Evolutionary conservation across 352 stramenopile species (phyloP), one percentile per base, ranked within the genome.

Genomic region (Globisporangium iwayamae): DNA sequence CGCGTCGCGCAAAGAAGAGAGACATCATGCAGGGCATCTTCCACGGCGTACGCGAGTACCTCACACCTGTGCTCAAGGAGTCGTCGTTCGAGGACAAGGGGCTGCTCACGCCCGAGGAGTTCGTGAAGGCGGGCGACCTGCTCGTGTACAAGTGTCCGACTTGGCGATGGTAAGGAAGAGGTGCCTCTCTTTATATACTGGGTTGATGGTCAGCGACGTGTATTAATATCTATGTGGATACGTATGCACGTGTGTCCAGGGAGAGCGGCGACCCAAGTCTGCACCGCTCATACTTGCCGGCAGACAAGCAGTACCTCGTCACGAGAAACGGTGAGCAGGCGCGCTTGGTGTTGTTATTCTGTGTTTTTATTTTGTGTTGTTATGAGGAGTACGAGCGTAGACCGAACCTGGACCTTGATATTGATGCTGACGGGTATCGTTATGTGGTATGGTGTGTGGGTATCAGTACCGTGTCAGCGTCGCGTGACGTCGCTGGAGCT

Each of bases 121-220:
- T 98, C 75, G 91, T 99, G 25, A 75, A 76, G 39, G 96, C 94
- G 6, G 94, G 97, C 6, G 96, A 99, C 67, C 80, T 98, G 79
- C 79, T 99, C 0, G 94, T 98, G 46, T 98, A 96, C 82, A 97
- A 96, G 67, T 99, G 95, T 67, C 97, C 97, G 10, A 98, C 96
- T 46, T 99, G 97, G 97, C 78, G 79, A 51, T 99, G 96, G 92
- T 79, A 39, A 1, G 32, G 25, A 51, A 47, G 51, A 18, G 25
- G 59, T 76, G 58, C 9, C 22, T 11, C 71, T 43, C 5, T 53
- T 6, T n/a, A 14, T 45, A 6, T 52, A 3, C 62, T 57, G 13
- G 34, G 58, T 41, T 41, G 16, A n/a, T 50, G 7, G 0, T 1
- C 22, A 46, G 22, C 41, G 38, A 4, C 4, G 18, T 3, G 20